A percentile compares a stretch with the other conserved stretches of the same genome.
Conservation (phyloP, 805 yeast genomes). For the Pichia sporocuriosa region DNA sequence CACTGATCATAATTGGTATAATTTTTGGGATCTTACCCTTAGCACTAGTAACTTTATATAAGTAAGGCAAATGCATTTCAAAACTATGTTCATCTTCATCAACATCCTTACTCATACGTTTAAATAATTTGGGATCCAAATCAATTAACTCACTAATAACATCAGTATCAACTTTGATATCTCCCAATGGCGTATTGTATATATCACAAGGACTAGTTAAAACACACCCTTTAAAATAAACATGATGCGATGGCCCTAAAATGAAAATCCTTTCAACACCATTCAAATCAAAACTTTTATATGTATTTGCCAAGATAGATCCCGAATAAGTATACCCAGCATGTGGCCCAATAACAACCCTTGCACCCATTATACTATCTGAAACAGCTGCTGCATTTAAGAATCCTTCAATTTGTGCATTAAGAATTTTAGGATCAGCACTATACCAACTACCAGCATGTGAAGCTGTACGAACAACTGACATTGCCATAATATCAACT, state of each 20-base stretch:
- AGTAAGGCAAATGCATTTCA: slow-evolving; percentile 88
- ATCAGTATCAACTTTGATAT: slow-evolving; percentile 56
- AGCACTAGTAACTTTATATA: slow-evolving; percentile 42
- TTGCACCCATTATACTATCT: slow-evolving; percentile 40
- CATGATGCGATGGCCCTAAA: slow-evolving; percentile 91
- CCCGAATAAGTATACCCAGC: slow-evolving; percentile 92
- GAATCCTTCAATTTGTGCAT: slow-evolving; percentile 43
- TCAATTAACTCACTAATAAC: slow-evolving; percentile 31
- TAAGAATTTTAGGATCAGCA: slow-evolving; percentile 36
- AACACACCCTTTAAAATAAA: slow-evolving; percentile 61
- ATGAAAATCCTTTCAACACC: slow-evolving; percentile 60
- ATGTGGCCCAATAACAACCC: slow-evolving; percentile 64
- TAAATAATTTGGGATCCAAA: slow-evolving; percentile 36
- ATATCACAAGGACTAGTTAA: slow-evolving; percentile 43
- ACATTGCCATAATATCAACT: too few relatives aligned
- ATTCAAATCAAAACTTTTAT: slow-evolving; percentile 58
- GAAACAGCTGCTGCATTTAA: slow-evolving; percentile 32
- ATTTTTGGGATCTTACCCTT: slow-evolving; percentile 31
- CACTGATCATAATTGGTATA: slow-evolving; percentile 78
- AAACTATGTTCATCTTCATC: slow-evolving; percentile 89
- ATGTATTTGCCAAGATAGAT: slow-evolving; percentile 66
- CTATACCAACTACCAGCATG: slow-evolving; percentile 94
- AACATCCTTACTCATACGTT: slow-evolving; percentile 46
- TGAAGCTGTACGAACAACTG: slow-evolving; percentile 42
- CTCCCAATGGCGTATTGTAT: slow-evolving; percentile 82